A percentile compares a stretch with the other conserved stretches of the same genome.
Evolutionary conservation across 1,284 basidiomycete species (phyloP).

Genomic region (Uromyces viciae-fabae): DNA sequence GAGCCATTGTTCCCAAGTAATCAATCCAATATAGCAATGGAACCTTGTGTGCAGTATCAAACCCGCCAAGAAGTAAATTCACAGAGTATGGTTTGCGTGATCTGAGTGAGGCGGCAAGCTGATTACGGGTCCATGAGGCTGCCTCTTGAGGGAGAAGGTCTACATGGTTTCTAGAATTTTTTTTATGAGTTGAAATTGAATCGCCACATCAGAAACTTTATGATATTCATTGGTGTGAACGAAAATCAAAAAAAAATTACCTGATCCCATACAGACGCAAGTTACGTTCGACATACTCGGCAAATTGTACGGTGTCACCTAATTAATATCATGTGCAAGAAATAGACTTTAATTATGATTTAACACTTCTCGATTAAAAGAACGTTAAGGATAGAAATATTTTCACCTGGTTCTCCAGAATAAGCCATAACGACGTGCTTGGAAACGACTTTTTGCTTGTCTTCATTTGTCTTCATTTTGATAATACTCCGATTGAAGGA

Average conservation of each 20-base stretch:
- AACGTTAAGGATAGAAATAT: not conserved
- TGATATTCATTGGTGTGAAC: too few relatives aligned
- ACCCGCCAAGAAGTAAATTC: constrained; percentile 88
- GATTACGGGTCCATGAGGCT: constrained; percentile 87
- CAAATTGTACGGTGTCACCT: constrained; percentile 96
- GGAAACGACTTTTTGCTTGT: constrained; percentile 90
- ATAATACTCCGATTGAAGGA: constrained; percentile 85
- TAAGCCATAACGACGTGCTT: constrained; percentile 92
- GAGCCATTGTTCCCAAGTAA: constrained; percentile 82
- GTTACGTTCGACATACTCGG: constrained; percentile 93
- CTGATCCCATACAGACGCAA: constrained; percentile 93
- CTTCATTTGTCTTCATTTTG: constrained; percentile 95
- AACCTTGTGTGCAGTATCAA: constrained; percentile 64
- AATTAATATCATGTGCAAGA: constrained; percentile 12
- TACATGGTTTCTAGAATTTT: constrained; percentile 62
- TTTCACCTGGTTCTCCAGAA: constrained; percentile 81
- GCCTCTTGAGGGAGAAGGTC: constrained; percentile 83
- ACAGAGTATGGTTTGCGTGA: constrained; percentile 84
- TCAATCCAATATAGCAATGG: constrained; percentile 92
- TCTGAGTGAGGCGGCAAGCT: constrained; percentile 82
- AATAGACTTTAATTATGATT: not conserved
- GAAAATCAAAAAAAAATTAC: constrained; percentile 55
- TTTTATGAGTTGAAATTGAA: constrained; percentile 46
- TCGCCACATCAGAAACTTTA: too few relatives aligned
- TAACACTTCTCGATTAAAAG: not conserved